Conservation (phyloP, 208 protist species). For the Blechomonas ayalai region DNA sequence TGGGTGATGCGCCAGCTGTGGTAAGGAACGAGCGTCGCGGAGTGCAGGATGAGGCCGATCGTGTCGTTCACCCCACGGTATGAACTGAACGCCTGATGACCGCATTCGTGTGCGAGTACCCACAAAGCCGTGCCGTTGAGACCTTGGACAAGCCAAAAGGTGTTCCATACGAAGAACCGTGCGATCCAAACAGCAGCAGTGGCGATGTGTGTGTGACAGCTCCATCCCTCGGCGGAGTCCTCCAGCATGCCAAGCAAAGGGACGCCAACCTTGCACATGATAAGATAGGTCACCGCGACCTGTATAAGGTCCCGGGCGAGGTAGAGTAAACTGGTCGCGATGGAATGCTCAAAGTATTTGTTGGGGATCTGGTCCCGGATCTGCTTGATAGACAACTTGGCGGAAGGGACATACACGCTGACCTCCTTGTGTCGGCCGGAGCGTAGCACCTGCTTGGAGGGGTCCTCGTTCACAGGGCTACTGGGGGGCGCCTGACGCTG, state of each 20-base stretch:
- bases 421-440: conserved; percentile 52
- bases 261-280: conserved; percentile 49
- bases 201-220: background rate
- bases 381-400: conserved; percentile 54
- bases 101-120: conserved; percentile 94
- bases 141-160: conserved; percentile 84
- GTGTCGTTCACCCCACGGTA: conserved; percentile 72
- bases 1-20: conserved; percentile 92
- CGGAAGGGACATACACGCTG: conserved; percentile 53
- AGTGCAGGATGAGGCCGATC: conserved; percentile 88
- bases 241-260: conserved; percentile 23
- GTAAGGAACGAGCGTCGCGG: conserved; percentile 86
- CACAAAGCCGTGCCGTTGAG: conserved; percentile 84
- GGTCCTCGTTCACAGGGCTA: conserved; percentile 8
- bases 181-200: conserved; percentile 8
- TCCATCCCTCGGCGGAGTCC: background rate
- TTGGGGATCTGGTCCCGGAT: conserved; percentile 70
- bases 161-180: conserved; percentile 40
- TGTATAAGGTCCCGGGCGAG: conserved; percentile 58
- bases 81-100: conserved; percentile 89
- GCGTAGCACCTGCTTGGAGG: conserved; percentile 48
- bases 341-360: conserved; percentile 65
- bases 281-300: conserved; percentile 25
- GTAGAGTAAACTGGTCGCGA: conserved; percentile 33
- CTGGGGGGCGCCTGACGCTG: no score